These are phyloP conservation scores for Neopestalotiopsis rosae DNA, from an alignment of 2,329 filamentous ascomycete species.

Conservation along the genomic window DNA sequence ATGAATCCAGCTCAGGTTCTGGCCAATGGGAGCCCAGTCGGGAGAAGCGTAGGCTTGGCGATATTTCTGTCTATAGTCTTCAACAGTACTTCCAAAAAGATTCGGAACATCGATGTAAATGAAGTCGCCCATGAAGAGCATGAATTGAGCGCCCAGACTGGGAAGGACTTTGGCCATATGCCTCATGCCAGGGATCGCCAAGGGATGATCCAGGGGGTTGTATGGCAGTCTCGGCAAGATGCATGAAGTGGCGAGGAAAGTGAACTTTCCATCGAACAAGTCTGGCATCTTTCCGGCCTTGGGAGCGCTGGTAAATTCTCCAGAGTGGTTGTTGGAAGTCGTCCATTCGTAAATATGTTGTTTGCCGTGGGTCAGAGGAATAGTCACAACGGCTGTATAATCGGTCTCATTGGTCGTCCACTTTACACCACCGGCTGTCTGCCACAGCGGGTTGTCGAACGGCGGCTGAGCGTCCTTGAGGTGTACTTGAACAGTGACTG, in stretches of 20 bases:
- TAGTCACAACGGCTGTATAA: constrained; percentile 74
- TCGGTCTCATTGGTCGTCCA: constrained; percentile 79
- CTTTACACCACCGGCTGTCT: constrained; percentile 66
- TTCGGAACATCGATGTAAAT: constrained; percentile 90
- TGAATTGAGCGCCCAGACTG: constrained; percentile 75
- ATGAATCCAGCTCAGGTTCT: constrained; percentile 94
- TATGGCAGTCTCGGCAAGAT: constrained; percentile 93
- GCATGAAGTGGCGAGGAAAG: constrained; percentile 91
- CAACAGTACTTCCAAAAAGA: constrained; percentile 72
- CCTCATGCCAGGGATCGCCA: constrained; percentile 81
- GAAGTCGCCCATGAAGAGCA: constrained; percentile 86
- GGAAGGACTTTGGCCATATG: constrained; percentile 77
- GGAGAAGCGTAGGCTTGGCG: constrained; percentile 95
- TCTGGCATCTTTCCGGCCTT: constrained; percentile 67
- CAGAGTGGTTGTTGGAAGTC: constrained; percentile 85
- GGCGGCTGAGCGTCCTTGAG: constrained; percentile 56
- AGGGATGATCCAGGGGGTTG: constrained; percentile 78
- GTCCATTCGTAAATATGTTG: constrained; percentile 83
- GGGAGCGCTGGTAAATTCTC: constrained; percentile 81
- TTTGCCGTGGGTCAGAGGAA: constrained; percentile 68
- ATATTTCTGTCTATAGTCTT: constrained; percentile 89
- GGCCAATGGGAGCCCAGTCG: constrained; percentile 79
- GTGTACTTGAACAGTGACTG: constrained; percentile 73
- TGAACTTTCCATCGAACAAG: constrained; percentile 73
- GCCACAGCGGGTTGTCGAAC: constrained; percentile 67